Evolutionary conservation across 108 stramenopile genomes (phyloP), one percentile per base, ranked within the genome.

Genomic region (Cyclotella kingstonii): DNA sequence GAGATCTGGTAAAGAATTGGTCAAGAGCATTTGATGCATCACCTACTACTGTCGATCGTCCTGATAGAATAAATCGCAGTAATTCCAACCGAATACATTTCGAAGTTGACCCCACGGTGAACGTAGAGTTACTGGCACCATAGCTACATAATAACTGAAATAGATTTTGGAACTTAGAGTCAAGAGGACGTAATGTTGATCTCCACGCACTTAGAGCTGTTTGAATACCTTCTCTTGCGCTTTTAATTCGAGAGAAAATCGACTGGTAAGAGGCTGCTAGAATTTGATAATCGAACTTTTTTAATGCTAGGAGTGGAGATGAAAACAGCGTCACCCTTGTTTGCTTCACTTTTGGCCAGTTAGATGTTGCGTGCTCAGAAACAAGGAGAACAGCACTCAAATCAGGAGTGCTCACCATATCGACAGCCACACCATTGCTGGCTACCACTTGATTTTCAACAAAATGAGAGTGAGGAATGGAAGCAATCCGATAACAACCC

Each of bases 1-100:
- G 82, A 0, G 85, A 68, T 25, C 81, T 57, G 12, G 86, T 88
- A 46, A 90, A 93, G 59, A 90, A 93, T 61, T 90, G 88, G 61
- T 89, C 91, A 50, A 93, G 75, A 18, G 91, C 91, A 65, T 87
- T 87, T 47, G 84, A 70, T 9, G 83, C 46, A 28, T 63, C 57
- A 10, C 80, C 69, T 8, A 73, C 69, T 6, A 71, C 46, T 36
- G 63, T 76, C 0, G 83, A 80, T 52, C 82, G 72, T 0, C 91
- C 91, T 2, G 81, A 57, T n/a, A 84, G 59, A 30, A 93, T 87
- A 60, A 79, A 93, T 43, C 78, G 78, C 22, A 82, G 66, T 27
- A 93, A 60, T 50, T 79, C 73, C 57, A 59, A 19, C 2, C 73
- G 68, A 17, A 79, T 76, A 21, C 43, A 46, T 3, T 46, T 39